These are phyloP conservation scores for Saussurea involucrata DNA, from an alignment of 129 eudicot species.

Conservation along the genomic window DNA sequence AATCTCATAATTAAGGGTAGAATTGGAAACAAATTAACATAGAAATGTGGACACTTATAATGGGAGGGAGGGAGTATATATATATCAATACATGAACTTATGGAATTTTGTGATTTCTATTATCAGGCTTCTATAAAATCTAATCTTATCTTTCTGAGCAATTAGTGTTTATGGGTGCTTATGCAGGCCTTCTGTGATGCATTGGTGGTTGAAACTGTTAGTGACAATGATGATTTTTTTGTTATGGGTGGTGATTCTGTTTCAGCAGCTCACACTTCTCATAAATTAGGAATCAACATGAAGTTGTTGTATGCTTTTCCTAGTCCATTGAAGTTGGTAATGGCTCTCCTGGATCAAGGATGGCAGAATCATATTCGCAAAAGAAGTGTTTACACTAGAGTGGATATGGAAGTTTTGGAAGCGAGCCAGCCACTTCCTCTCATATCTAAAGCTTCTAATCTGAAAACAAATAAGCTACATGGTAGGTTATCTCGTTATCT, in stretches of 20 bases:
- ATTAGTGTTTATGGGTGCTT: neutral
- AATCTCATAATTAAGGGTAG: neutral
- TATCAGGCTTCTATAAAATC: neutral
- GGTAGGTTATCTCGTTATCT: slow-evolving; percentile 18
- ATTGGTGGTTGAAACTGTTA: slow-evolving; percentile 51
- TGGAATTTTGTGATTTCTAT: neutral
- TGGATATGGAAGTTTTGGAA: slow-evolving; percentile 23
- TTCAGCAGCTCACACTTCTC: slow-evolving; percentile 75
- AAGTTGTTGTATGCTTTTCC: slow-evolving; percentile 65
- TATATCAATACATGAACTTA: neutral
- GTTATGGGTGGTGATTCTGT: slow-evolving; percentile 83
- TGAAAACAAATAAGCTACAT: slow-evolving; percentile 21
- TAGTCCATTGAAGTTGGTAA: slow-evolving; percentile 57
- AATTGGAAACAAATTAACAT: neutral
- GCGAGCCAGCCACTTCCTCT: slow-evolving; percentile 15
- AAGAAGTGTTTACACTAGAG: slow-evolving; percentile 12
- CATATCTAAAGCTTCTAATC: neutral
- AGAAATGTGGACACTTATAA: neutral
- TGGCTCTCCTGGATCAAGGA: slow-evolving; percentile 44
- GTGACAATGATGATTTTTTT: slow-evolving; percentile 62
- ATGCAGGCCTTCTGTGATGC: slow-evolving; percentile 70
- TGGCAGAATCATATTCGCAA: slow-evolving; percentile 2
- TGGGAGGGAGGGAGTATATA: neutral
- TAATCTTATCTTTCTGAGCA: neutral
- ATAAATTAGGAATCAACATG: slow-evolving; percentile 82